Conservation (phyloP, 768 basidiomycete genomes). For the Hypholoma fasciculare region DNA sequence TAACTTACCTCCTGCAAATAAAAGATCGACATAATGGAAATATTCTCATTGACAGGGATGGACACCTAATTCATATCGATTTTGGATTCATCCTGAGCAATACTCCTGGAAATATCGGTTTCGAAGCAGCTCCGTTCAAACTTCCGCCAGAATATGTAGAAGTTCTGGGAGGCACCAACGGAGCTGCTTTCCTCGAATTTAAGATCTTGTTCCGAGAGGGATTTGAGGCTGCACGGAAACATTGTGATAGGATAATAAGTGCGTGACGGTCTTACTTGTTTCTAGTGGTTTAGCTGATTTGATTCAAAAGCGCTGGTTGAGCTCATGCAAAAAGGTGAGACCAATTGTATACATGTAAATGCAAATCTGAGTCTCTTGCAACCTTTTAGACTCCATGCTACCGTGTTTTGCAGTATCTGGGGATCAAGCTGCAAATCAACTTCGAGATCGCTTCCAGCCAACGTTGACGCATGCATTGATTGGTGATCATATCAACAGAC, state of each 20-base stretch:
- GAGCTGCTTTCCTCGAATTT: conserved; percentile 80
- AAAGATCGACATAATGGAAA: conserved; percentile 99
- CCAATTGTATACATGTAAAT: not conserved
- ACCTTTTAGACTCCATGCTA: conserved; percentile 70
- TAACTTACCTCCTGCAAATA: conserved; percentile 96
- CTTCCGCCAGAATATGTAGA: conserved; percentile 94
- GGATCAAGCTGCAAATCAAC: conserved; percentile 83
- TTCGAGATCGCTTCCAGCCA: conserved; percentile 94
- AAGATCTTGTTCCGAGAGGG: conserved; percentile 86
- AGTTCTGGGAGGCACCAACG: conserved; percentile 84
- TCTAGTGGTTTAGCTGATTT: not conserved
- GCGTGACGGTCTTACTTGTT: conserved; percentile 45
- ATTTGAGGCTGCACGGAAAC: conserved; percentile 92
- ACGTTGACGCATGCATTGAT: conserved; percentile 82
- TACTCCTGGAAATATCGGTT: conserved; percentile 96
- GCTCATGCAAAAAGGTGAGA: conserved; percentile 91
- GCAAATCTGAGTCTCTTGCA: not conserved
- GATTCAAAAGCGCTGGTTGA: conserved; percentile 66
- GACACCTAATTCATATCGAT: conserved; percentile 95
- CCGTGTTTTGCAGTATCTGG: conserved; percentile 92
- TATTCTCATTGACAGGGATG: conserved; percentile 93
- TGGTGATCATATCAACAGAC: conserved; percentile 84
- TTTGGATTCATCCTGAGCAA: conserved; percentile 98
- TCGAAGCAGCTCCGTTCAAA: conserved; percentile 99
- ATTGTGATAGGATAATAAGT: conserved; percentile 97